Percentiles rank a stretch among this genome's conserved stretches.
These are phyloP conservation scores for Hanseniaspora lachancei DNA, from an alignment of 805 yeast species.

Conservation along the genomic window DNA sequence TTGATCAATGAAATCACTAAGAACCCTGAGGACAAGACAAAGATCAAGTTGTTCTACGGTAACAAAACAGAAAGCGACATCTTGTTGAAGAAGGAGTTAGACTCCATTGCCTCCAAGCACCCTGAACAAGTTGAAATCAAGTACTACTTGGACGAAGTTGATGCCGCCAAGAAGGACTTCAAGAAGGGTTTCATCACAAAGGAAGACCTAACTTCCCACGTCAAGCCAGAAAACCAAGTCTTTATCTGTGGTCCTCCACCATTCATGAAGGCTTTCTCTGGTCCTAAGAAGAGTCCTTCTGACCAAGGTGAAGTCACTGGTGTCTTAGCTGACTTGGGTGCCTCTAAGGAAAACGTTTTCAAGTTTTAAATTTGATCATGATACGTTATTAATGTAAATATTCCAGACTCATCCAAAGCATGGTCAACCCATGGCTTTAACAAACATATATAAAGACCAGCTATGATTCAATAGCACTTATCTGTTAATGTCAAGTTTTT, in stretches of 20 bases:
- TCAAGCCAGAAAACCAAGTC: slow-evolving; percentile 56
- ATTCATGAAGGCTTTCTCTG: slow-evolving; percentile 76
- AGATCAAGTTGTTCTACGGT: slow-evolving; percentile 73
- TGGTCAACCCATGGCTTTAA: neutral
- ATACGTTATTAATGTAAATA: too few relatives aligned
- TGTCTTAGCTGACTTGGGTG: slow-evolving; percentile 76
- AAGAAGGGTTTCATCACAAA: slow-evolving; percentile 64
- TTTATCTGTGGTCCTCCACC: slow-evolving; percentile 96
- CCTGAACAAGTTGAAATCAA: slow-evolving; percentile 67
- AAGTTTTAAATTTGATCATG: slow-evolving; percentile 43
- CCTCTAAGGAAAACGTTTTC: slow-evolving; percentile 72
- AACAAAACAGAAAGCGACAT: slow-evolving; percentile 66
- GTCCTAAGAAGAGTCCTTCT: slow-evolving; percentile 66
- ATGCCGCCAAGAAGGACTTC: slow-evolving; percentile 30
- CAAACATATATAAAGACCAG: neutral
- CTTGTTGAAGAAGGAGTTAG: slow-evolving; percentile 65
- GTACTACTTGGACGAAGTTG: slow-evolving; percentile 62
- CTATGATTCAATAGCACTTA: too few relatives aligned
- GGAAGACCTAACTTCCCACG: slow-evolving; percentile 60
- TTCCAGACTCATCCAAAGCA: too few relatives aligned
- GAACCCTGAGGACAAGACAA: slow-evolving; percentile 80
- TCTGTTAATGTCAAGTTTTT: too few relatives aligned
- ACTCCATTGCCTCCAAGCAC: slow-evolving; percentile 37
- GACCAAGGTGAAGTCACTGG: slow-evolving; percentile 95
- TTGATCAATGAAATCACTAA: slow-evolving; percentile 59